These are phyloP conservation scores for Phytomonas francai DNA, from an alignment of 208 protist genomes.

Conservation along the genomic window DNA sequence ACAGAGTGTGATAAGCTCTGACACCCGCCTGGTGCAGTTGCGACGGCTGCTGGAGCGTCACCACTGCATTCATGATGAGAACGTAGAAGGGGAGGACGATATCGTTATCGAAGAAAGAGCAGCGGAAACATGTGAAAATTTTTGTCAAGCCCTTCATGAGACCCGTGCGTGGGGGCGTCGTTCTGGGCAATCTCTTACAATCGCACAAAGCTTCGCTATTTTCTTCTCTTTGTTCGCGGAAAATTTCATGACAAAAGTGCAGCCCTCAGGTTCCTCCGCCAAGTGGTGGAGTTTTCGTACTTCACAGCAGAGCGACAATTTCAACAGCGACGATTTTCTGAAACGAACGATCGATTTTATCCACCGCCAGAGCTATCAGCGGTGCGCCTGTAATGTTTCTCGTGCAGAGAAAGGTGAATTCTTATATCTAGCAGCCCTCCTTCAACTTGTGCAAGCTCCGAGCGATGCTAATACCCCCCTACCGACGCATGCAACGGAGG, in stretches of 20 bases:
- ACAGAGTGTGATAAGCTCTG: constrained; percentile 4
- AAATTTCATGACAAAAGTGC: neutral
- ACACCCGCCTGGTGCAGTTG: constrained; percentile 15
- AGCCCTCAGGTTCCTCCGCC: neutral
- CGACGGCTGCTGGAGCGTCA: constrained; percentile 12
- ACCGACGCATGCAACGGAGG: neutral
- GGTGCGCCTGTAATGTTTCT: neutral
- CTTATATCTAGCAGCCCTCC: neutral
- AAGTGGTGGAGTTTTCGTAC: neutral
- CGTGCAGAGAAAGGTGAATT: neutral
- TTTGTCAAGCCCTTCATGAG: constrained; percentile 9
- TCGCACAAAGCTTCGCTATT: constrained; percentile 23
- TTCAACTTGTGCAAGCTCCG: neutral
- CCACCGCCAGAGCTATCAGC: neutral
- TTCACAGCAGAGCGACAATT: neutral
- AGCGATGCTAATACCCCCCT: neutral
- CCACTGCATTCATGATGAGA: constrained; percentile 8
- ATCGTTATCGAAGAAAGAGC: neutral
- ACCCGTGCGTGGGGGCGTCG: constrained; percentile 16
- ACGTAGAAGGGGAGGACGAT: neutral
- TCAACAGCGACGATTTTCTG: constrained; percentile 14
- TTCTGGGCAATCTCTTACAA: constrained; percentile 18
- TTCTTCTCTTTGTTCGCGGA: constrained; percentile 17
- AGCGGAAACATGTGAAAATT: neutral
- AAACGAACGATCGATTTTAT: neutral